Conservation (phyloP, 2,329 filamentous ascomycete species). For the Colletotrichum australisinense region DNA sequence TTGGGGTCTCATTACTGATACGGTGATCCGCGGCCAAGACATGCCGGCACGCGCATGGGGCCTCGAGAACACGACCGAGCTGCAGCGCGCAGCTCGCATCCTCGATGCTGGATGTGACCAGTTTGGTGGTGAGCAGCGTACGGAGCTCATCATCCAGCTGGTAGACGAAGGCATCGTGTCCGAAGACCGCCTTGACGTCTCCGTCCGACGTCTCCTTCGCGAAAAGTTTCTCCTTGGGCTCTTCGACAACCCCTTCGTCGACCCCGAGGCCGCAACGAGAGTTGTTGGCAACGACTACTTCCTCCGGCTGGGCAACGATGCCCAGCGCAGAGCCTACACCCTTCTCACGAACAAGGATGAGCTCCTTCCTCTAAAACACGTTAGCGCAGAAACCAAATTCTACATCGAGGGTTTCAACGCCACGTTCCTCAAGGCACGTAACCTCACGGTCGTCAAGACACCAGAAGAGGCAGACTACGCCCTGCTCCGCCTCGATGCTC, state of each 20-base stretch:
- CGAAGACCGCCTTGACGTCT: conserved; percentile 57
- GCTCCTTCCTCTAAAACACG: conserved; percentile 37
- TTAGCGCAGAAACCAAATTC: conserved; percentile 34
- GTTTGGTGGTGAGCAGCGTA: conserved; percentile 60
- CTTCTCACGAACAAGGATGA: conserved; percentile 42
- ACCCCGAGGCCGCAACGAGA: conserved; percentile 52
- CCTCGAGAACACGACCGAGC: conserved; percentile 54
- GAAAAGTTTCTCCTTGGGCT: conserved; percentile 65
- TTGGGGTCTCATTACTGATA: conserved; percentile 64
- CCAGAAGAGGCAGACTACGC: conserved; percentile 54
- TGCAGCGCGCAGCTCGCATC: conserved; percentile 54
- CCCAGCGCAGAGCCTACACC: conserved; percentile 43
- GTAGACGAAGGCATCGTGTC: conserved; percentile 53
- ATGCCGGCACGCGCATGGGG: conserved; percentile 64
- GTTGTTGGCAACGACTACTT: conserved; percentile 59
- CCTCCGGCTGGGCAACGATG: conserved; percentile 37
- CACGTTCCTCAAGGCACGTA: conserved; percentile 36
- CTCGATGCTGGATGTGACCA: conserved; percentile 64
- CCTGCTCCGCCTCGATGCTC: conserved; percentile 52
- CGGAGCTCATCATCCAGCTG: conserved; percentile 60
- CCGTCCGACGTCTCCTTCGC: conserved; percentile 56
- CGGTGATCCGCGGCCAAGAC: conserved; percentile 52
- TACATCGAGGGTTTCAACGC: conserved; percentile 36
- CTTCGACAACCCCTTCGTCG: conserved; percentile 63
- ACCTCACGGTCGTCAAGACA: conserved; percentile 47